A percentile compares a stretch with the other conserved stretches of the same genome.
These are phyloP conservation scores for Exophiala sp. DNA, from an alignment of 2,329 filamentous ascomycete species.

Conservation along the genomic window DNA sequence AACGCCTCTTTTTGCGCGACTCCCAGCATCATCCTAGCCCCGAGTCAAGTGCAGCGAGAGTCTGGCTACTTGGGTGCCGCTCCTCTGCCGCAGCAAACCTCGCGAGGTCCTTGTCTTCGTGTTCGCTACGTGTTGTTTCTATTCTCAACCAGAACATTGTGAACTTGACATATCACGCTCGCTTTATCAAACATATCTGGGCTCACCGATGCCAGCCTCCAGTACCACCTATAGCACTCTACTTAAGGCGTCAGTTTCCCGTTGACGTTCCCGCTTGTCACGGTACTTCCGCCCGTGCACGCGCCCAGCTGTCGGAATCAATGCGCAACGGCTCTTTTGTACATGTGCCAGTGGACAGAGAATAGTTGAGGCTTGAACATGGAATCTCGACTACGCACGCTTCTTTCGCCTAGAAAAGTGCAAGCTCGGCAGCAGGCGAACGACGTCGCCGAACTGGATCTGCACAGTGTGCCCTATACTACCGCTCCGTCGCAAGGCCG, in stretches of 20 bases:
- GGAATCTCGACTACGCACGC: conserved; percentile 22
- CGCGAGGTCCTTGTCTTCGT: conserved; percentile 3
- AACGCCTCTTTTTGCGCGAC: conserved; percentile 16
- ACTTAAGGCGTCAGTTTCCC: conserved; percentile 19
- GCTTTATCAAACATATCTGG: conserved; percentile 5
- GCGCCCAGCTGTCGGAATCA: conserved; percentile 8
- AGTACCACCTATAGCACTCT: conserved; percentile 3
- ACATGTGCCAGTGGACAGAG: no score
- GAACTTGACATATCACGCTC: conserved; percentile 7
- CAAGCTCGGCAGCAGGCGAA: conserved; percentile 9
- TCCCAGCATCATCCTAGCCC: conserved; percentile 15
- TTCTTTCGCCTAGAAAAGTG: conserved; percentile 13
- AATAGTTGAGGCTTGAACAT: conserved; percentile 14
- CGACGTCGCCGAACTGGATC: conserved; percentile 15
- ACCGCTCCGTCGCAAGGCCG: conserved; percentile 13
- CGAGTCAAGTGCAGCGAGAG: conserved; percentile 11
- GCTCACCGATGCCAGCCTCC: conserved; percentile 5
- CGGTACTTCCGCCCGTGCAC: conserved; percentile 4
- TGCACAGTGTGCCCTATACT: conserved; percentile 20
- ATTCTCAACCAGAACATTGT: conserved; percentile 19
- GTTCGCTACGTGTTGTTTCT: conserved; percentile 5
- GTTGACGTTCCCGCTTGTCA: conserved; percentile 18
- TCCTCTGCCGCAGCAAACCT: conserved; percentile 4
- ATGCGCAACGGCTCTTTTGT: conserved; percentile 8
- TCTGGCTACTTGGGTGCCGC: conserved; percentile 12